phyloP scores from a whole-genome alignment of 768 basidiomycete genomes.

The Calocybe indica region DNA sequence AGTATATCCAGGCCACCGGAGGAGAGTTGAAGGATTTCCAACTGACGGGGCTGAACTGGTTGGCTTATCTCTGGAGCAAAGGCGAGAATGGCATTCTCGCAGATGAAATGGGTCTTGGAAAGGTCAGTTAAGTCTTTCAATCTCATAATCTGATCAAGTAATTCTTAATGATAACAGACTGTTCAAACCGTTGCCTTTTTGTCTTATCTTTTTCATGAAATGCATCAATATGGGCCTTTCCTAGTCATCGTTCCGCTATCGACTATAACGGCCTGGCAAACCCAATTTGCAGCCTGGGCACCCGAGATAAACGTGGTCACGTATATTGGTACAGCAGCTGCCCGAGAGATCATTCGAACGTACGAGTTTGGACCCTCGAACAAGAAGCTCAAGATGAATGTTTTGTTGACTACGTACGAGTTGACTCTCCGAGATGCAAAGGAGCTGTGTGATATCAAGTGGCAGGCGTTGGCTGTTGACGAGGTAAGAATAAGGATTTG shows the following conservation, averaged over 20 bases:
- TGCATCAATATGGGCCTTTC: slow-evolving; percentile 94
- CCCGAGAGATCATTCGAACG: slow-evolving; percentile 86
- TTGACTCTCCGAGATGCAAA: slow-evolving; percentile 85
- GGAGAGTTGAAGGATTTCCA: slow-evolving; percentile 96
- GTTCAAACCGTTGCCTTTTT: slow-evolving; percentile 96
- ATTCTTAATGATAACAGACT: slow-evolving; percentile 41
- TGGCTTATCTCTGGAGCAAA: slow-evolving; percentile 93
- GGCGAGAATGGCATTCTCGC: slow-evolving; percentile 96
- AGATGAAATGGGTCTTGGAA: slow-evolving; percentile 99
- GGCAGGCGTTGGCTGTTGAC: slow-evolving; percentile 95
- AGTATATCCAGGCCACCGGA: slow-evolving; percentile 72
- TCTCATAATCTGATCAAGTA: background rate
- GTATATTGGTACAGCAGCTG: slow-evolving; percentile 85
- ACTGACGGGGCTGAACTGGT: slow-evolving; percentile 96
- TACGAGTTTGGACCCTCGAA: slow-evolving; percentile 88
- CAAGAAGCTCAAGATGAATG: slow-evolving; percentile 95
- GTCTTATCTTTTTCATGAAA: slow-evolving; percentile 89
- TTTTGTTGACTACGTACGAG: slow-evolving; percentile 95
- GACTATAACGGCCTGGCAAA: slow-evolving; percentile 98
- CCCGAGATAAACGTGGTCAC: slow-evolving; percentile 96
- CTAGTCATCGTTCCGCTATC: slow-evolving; percentile 97
- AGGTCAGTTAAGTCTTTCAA: slow-evolving; percentile 38
- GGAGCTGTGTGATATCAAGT: slow-evolving; percentile 90
- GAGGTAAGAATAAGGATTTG: slow-evolving; percentile 50
- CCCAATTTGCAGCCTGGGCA: slow-evolving; percentile 90